Base-by-base conservation (phyloP, 495 filamentous ascomycete species). In the Podospora australis region DNA sequence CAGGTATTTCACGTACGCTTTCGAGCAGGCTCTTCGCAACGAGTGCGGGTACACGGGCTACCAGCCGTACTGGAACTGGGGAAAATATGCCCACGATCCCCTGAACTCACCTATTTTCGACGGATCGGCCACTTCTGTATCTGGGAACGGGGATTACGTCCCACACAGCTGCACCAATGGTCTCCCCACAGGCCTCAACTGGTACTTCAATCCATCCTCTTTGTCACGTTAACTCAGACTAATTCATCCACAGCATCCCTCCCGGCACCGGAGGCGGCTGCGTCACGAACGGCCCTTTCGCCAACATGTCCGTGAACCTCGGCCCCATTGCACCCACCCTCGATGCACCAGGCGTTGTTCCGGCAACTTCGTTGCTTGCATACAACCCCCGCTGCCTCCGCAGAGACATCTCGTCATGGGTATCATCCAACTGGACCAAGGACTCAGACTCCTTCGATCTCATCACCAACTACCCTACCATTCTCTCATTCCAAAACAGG, bases 41-140 rank as follows among this genome's bases (percentile, higher is more conserved):
- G 84, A 90, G 50, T 88, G 86, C 55, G 80, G 79, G 23, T 88
- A 86, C 53, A 73, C 57, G 1, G 82, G 82, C 21, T 65, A 66
- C 44, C 74, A 78, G 30, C 74, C 66, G 24, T 84, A 82, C 66
- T 84, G 81, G 81, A 72, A 85, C 67, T 87, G 82, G 82, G 62
- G 66, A 10, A 66, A 75, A 16, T 71, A 70, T 24, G 68, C 70
- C 24, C 21, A 30, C 8, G 25, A 56, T 3, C 63, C 67, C 7
- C 70, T 80, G 20, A 63, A 68, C 20, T 84, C 79, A 20, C 69
- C 75, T 23, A 61, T 86, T 30, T 83, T 84, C 58, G 77, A 84
- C 48, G 79, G 81, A 25, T 72, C 68, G 39, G 65, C 57, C 19
- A 74, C 69, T 35, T 80, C 73, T n/a, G 70, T 86, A 62, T 70